Evolutionary conservation across 768 basidiomycete species (phyloP).

Genomic region (Leccinum rimulosum): DNA sequence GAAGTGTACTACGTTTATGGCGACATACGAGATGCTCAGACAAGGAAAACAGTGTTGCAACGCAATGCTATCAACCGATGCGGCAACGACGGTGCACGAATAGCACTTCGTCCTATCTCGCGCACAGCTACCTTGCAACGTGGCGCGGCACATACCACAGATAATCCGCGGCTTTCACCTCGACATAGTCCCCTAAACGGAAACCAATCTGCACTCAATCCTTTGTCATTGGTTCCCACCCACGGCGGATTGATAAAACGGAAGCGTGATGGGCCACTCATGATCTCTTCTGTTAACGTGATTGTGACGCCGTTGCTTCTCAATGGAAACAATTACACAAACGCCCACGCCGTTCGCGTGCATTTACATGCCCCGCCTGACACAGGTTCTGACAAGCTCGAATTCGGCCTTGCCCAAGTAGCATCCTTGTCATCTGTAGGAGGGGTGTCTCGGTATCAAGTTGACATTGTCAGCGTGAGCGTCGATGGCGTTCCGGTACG

Average conservation of each 20-base stretch:
- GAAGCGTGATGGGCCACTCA: constrained; percentile 52
- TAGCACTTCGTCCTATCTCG: constrained; percentile 47
- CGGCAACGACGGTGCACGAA: constrained; percentile 57
- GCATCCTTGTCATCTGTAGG: constrained; percentile 17
- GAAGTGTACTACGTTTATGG: constrained; percentile 64
- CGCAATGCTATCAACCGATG: constrained; percentile 59
- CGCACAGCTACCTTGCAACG: constrained; percentile 21
- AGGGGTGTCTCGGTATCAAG: constrained; percentile 36
- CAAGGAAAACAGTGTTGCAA: constrained; percentile 61
- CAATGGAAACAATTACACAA: constrained; percentile 27
- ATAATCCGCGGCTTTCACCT: constrained; percentile 21
- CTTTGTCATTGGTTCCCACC: constrained; percentile 13
- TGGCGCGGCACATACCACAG: constrained; percentile 19
- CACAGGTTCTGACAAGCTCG: constrained; percentile 67
- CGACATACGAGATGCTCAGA: constrained; percentile 56
- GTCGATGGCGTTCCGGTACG: constrained; percentile 64
- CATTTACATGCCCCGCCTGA: constrained; percentile 54
- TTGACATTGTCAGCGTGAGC: constrained; percentile 53
- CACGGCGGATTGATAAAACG: constrained; percentile 36
- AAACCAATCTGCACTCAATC: constrained; percentile 14
- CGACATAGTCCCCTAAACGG: constrained; percentile 21
- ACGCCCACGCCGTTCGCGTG: constrained; percentile 60
- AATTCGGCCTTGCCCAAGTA: constrained; percentile 67
- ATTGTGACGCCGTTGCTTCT: constrained; percentile 50
- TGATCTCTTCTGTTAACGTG: constrained; percentile 58